A percentile compares a stretch with the other conserved stretches of the same genome.
These are phyloP conservation scores for Fragaria vesca DNA, from an alignment of 306 rosid species.

Conservation along the genomic window DNA sequence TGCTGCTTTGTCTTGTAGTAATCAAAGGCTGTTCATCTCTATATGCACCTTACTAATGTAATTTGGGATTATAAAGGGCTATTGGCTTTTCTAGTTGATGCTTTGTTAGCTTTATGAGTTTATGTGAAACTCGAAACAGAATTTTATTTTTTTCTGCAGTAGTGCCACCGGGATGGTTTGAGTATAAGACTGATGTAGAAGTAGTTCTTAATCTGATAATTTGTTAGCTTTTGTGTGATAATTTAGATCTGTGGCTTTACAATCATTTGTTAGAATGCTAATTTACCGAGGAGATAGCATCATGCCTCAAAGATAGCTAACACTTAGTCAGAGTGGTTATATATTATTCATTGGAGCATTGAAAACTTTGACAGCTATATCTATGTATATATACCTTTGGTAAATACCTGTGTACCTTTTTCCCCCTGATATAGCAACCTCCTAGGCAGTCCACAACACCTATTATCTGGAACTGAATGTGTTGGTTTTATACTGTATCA, in stretches of 20 bases:
- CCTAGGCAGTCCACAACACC: not conserved
- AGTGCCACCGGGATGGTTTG: not conserved
- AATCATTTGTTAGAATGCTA: not conserved
- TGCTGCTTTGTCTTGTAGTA: constrained; percentile 19
- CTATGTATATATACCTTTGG: not conserved
- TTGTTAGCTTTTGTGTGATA: not conserved
- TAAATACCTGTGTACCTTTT: not conserved
- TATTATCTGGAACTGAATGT: not conserved
- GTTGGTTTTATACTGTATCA: not conserved
- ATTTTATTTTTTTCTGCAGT: not conserved
- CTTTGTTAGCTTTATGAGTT: not conserved
- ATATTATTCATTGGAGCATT: not conserved
- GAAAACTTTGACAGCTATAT: not conserved
- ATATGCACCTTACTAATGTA: not conserved
- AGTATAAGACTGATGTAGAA: not conserved
- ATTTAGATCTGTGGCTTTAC: not conserved
- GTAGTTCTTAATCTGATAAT: not conserved
- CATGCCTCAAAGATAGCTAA: not conserved
- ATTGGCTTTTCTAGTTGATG: not conserved
- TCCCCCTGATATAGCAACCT: not conserved
- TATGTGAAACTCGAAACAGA: not conserved
- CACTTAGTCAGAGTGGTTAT: not conserved
- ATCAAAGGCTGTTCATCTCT: not conserved
- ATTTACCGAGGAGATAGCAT: not conserved
- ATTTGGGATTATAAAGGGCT: constrained; percentile 1